These are phyloP conservation scores for Chalara sp. DNA, from an alignment of 2,329 filamentous ascomycete genomes.

Conservation along the genomic window DNA sequence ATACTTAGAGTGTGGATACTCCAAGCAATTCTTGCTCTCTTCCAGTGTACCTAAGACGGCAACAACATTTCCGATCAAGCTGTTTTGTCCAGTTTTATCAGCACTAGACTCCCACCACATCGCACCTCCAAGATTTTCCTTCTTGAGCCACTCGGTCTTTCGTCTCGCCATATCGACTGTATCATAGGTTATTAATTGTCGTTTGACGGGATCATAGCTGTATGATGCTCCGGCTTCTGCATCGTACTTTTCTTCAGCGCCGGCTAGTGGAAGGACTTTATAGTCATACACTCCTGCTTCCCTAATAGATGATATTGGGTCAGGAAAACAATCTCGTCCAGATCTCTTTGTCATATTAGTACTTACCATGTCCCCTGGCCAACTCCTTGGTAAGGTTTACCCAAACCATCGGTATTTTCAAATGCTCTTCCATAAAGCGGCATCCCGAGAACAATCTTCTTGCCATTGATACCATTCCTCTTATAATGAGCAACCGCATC, in stretches of 20 bases:
- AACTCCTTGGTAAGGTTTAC: conserved; percentile 61
- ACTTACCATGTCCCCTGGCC: conserved; percentile 66
- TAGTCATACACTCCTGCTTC: conserved; percentile 84
- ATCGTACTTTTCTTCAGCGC: conserved; percentile 60
- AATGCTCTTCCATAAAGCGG: conserved; percentile 88
- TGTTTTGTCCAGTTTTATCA: conserved; percentile 60
- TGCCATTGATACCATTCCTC: conserved; percentile 51
- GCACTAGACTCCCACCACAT: conserved; percentile 89
- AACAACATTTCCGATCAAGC: conserved; percentile 62
- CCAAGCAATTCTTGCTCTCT: conserved; percentile 49
- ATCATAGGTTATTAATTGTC: conserved; percentile 74
- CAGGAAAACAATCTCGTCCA: too few species aligned
- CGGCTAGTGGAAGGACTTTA: conserved; percentile 70
- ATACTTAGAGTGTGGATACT: conserved; percentile 61
- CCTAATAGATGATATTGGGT: too few species aligned
- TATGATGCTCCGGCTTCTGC: conserved; percentile 62
- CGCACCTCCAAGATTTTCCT: conserved; percentile 67
- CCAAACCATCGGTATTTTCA: conserved; percentile 67
- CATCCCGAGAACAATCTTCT: conserved; percentile 85
- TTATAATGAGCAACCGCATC: conserved; percentile 67
- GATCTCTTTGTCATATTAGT: too few species aligned
- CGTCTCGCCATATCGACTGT: conserved; percentile 57
- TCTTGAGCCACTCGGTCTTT: conserved; percentile 68
- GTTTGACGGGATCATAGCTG: conserved; percentile 59
- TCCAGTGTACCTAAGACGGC: conserved; percentile 49